Evolutionary conservation across 192 early-diverging fungal genomes (phyloP), one percentile per base, ranked within the genome.

Genomic region (Backusella sp.): DNA sequence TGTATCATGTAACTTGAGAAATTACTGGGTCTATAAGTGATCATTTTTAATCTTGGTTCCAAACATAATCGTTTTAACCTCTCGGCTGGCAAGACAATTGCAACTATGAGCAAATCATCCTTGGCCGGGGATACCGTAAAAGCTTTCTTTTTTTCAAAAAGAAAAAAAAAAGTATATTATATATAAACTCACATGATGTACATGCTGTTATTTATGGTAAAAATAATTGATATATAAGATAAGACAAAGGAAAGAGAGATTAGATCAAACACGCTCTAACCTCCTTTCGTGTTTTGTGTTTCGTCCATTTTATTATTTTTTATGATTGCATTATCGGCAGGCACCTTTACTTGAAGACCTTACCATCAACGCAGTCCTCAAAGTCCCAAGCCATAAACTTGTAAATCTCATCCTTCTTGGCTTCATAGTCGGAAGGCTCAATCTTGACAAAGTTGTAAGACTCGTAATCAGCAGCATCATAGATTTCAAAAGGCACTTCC

Each of bases 381-480:
- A 83, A 75, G 46, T 79, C 95, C 96, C 96, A 96, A 76, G 96
- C 93, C 77, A 97, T 86, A 89, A 88, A 80, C 71, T 84, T 79
- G 66, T 81, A 73, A 72, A 87, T 82, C 66, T 87, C 84, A 14
- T 83, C 72, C 83, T 84, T 84, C 74, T 80, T 85, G 66, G 85
- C 78, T 81, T 96, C 92, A 62, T 80, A 86, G 71, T 79, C 68
- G 65, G 82, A 36, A 41, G 88, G 88, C 79, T 94, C 91, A 76
- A 92, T 87, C 83, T 91, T 91, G 70, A 85, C 86, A 86, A 95
- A 98, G 74, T 76, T 84, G 90, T 90, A 98, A 37, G 93, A 95
- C 62, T 94, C 93, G 86, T 85, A 97, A 88, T 97, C 96, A 74
- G 95, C 88, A 49, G 94, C 89, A 76, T 97, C 96, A 59, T 77